Evolutionary conservation across 352 stramenopile species (phyloP), one percentile per base, ranked within the genome.

Genomic region (Globisporangium solare): DNA sequence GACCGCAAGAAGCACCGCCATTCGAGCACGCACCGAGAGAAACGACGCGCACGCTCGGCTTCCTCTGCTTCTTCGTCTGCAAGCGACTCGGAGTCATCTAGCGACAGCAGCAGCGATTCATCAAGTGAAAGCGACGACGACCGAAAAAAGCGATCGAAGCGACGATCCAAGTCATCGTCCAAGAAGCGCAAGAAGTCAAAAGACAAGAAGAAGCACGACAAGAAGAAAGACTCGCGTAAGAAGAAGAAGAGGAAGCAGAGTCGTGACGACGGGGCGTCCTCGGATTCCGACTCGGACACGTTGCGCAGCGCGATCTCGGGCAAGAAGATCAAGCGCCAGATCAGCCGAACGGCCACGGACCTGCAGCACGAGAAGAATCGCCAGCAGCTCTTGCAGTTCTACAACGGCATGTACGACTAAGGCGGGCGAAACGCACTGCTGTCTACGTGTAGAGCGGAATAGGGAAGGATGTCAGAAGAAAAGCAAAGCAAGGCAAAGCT

Each of bases 391-490:
- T 70, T 94, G 42, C 79, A 92, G 64, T 92, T 94, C 50, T 94
- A 94, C 75, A 94, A 94, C 58, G 77, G 77, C 24, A 92, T 94
- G 79, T 88, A 88, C 54, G 83, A 93, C 62, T 93, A 59, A 69
- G 3, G 27, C 27, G 27, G 6, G 27, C 6, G 27, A 35, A 35
- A 6, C 27, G 27, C 27, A 35, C 10, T 10, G 7, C 27, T 35
- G 27, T 35, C 27, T 35, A 35, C 27, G 7, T 35, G 0, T 35
- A 35, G 27, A 35, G 5, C 27, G 27, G 7, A 27, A 27, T 27
- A 46, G 32, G 15, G 32, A 15, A 18, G n/a, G 18, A 17, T 20
- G 12, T 27, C 18, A n/a, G 22, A 18, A 22, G 13, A 27, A 51
- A 40, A 53, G 47, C 12, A 31, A 24, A 27, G 32, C 17, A 57